These are phyloP conservation scores for Didymella lethalis DNA, from an alignment of 2,329 filamentous ascomycete genomes.

Conservation along the genomic window DNA sequence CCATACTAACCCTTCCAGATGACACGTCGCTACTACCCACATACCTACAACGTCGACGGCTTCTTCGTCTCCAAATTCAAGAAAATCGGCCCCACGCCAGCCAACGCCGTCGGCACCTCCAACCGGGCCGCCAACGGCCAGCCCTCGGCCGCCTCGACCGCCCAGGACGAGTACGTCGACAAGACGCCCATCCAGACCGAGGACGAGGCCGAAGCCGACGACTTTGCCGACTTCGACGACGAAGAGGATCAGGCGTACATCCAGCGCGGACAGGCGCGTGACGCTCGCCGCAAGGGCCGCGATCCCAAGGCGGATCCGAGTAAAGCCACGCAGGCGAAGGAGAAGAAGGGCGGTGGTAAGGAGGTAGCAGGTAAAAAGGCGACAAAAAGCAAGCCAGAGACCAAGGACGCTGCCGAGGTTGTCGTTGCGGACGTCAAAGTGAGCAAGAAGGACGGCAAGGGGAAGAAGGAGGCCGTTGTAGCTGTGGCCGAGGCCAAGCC, in stretches of 20 bases:
- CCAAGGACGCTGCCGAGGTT: slow-evolving; percentile 1
- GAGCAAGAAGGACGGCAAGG: slow-evolving; percentile 24
- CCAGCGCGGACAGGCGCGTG: slow-evolving; percentile 54
- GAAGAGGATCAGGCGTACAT: slow-evolving; percentile 60
- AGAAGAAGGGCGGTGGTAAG: slow-evolving; percentile 36
- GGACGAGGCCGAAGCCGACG: slow-evolving; percentile 46
- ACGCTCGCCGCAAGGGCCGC: slow-evolving; percentile 57
- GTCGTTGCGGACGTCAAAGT: slow-evolving; percentile 18
- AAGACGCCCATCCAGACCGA: slow-evolving; percentile 70
- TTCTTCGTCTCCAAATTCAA: slow-evolving; percentile 99
- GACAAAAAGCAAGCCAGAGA: slow-evolving; percentile 21
- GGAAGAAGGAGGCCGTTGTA: slow-evolving; percentile 13
- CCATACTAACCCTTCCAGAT: slow-evolving; percentile 24
- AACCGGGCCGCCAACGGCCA: slow-evolving; percentile 44
- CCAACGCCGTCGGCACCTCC: slow-evolving; percentile 58
- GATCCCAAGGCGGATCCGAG: slow-evolving; percentile 53
- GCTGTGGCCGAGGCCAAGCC: slow-evolving; percentile 15
- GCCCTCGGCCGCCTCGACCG: slow-evolving; percentile 53
- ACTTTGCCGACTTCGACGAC: slow-evolving; percentile 60
- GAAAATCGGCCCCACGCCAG: slow-evolving; percentile 81
- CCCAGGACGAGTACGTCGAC: slow-evolving; percentile 63
- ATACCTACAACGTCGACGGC: slow-evolving; percentile 73
- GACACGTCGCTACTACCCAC: slow-evolving; percentile 48
- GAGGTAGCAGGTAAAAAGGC: slow-evolving; percentile 2
- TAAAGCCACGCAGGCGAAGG: slow-evolving; percentile 34